Evolutionary conservation across 1,139 yeast species (phyloP), one percentile per base, ranked within the genome.

Genomic region (Scheffersomyces illinoinensis): DNA sequence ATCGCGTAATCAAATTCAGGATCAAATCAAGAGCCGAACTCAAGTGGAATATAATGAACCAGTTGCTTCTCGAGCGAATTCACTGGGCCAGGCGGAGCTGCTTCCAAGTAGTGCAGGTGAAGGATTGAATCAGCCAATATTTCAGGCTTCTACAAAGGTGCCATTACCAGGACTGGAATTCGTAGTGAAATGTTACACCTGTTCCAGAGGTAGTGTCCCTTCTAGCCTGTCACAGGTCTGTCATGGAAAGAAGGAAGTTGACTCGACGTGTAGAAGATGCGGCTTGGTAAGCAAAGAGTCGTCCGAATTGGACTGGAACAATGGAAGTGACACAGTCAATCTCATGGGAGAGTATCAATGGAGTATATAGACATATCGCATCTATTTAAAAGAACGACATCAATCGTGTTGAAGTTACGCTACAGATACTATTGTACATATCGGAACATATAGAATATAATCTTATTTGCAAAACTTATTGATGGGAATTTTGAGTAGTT

Each of bases 281-380:
- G 21, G 14, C 14, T 17, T 24, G 24, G 51, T 48, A 24, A 48
- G 26, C n/a, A 21, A 24, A 5, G 51, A 19, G 10, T 20, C 26
- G 51, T 20, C 26, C 26, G 51, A 33, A 12, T 33, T 20, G 51
- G 24, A 48, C 26, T 48, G 51, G 51, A 20, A 48, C 17, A 24
- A 20, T 12, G 54, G 53, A 10, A 61, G 63, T 54, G 70, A 71
- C 54, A 72, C 75, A 10, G 59, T 74, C 17, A 71, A 71, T 56
- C 65, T 74, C 53, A 73, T 74, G 75, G 78, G 78, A 4, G 77
- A 73, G 58, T 74, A 73, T 61, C 70, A 72, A 61, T 75, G 78
- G 78, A 64, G 65, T 19, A 61, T 71, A 47, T 72, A 47, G 60
- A 56, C 26, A 43, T 33, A 33, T 33, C 17, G 14, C 43, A 14